Evolutionary conservation across 1,284 basidiomycete genomes (phyloP).

Genomic region (Ceratobasidium theobromae): DNA sequence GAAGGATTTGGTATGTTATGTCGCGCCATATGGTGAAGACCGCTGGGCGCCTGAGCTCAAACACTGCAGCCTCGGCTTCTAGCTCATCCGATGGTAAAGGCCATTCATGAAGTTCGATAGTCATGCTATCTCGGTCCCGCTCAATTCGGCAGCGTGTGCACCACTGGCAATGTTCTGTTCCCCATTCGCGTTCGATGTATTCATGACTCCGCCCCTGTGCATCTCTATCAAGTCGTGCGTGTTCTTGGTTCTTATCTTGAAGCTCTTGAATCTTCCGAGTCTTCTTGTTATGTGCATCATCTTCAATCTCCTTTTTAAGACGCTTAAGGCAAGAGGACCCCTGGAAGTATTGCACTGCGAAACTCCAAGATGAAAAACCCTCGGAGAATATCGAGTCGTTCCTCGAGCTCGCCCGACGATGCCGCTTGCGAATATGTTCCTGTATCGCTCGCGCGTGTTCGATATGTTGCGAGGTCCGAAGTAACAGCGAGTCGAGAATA

Average conservation of each 20-base stretch:
- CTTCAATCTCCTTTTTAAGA: conserved; percentile 42
- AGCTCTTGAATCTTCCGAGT: conserved; percentile 41
- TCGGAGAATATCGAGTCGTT: conserved; percentile 39
- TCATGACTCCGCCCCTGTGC: background rate
- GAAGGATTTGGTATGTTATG: conserved; percentile 45
- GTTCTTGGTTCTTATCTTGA: conserved; percentile 4
- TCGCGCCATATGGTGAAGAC: conserved; percentile 50
- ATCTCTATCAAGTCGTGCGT: background rate
- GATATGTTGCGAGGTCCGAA: conserved; percentile 36
- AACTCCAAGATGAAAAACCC: conserved; percentile 31
- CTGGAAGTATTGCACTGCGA: conserved; percentile 44
- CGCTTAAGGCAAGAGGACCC: conserved; percentile 32
- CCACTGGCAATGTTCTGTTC: background rate
- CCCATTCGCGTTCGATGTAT: background rate
- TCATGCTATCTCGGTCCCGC: conserved; percentile 38
- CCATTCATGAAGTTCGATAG: conserved; percentile 52
- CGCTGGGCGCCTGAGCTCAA: conserved; percentile 50
- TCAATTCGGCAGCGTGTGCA: conserved; percentile 42
- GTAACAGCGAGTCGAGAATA: conserved; percentile 18
- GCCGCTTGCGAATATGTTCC: conserved; percentile 43
- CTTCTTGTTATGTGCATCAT: conserved; percentile 36
- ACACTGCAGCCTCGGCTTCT: conserved; percentile 44
- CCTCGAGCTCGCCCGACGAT: conserved; percentile 27
- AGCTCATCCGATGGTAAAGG: conserved; percentile 46
- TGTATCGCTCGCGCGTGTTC: conserved; percentile 40